A percentile compares a stretch with the other conserved stretches of the same genome.
phyloP scores from a whole-genome alignment of 192 early-diverging fungal genomes.

The Linderina pennispora region DNA sequence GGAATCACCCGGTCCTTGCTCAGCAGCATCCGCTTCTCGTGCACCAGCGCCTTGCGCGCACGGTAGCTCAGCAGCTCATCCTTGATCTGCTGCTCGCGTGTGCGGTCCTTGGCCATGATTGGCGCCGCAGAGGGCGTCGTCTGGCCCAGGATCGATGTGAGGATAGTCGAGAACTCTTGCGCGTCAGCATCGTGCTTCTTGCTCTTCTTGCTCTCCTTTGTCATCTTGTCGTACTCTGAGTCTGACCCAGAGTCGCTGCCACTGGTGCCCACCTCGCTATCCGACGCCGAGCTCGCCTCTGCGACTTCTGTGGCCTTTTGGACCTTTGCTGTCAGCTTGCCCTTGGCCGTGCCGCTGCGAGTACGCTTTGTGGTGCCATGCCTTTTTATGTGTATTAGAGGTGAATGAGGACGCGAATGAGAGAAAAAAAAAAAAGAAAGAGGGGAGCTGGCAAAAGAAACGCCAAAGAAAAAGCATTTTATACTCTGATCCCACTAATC shows the following conservation, averaged over 20 bases:
- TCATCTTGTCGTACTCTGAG: conserved; percentile 34
- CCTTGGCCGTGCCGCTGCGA: background rate
- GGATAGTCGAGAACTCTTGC: conserved; percentile 26
- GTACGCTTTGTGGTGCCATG: background rate
- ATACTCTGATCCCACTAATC: too few species aligned
- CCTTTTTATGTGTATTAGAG: background rate
- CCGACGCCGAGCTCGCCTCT: background rate
- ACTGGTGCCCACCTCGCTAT: background rate
- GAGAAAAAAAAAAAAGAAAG: background rate
- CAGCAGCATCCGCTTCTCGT: conserved; percentile 62
- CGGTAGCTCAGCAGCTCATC: conserved; percentile 79
- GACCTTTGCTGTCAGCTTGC: conserved; percentile 5
- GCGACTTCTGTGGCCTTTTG: background rate
- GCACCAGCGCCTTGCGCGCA: conserved; percentile 67
- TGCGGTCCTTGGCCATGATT: conserved; percentile 78
- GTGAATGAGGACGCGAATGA: background rate
- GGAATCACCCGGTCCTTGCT: conserved; percentile 69
- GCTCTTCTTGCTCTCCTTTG: conserved; percentile 15
- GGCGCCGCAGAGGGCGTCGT: conserved; percentile 43
- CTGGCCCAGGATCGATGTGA: conserved; percentile 37
- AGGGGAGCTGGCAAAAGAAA: background rate
- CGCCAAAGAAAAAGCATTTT: background rate
- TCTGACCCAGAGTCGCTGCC: background rate
- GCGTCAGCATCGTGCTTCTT: conserved; percentile 20
- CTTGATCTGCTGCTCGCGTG: conserved; percentile 73